phyloP scores from a whole-genome alignment of 257 asterid genomes.

The Mentha longifolia region DNA sequence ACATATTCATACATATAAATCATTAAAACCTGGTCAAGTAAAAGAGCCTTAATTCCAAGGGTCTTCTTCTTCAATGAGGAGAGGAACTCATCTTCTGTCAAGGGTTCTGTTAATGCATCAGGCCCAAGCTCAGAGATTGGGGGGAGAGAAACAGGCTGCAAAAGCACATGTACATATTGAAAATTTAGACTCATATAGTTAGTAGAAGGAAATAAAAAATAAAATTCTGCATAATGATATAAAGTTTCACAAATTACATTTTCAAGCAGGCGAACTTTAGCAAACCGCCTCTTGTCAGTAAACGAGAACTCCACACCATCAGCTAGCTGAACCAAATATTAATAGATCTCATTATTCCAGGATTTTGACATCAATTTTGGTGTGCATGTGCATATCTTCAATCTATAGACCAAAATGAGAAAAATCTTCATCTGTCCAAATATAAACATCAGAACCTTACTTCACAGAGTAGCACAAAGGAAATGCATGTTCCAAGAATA shows the following conservation, averaged over 20 bases:
- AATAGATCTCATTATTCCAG: constrained; percentile 22
- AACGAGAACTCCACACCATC: constrained; percentile 95
- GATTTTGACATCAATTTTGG: constrained; percentile 12
- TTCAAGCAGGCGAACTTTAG: constrained; percentile 87
- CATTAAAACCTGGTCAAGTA: constrained; percentile 90
- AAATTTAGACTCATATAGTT: constrained; percentile 27
- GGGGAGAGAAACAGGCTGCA: constrained; percentile 81
- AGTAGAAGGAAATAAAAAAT: no score
- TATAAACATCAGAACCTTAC: constrained; percentile 30
- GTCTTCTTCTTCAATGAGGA: constrained; percentile 67
- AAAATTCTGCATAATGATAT: constrained; percentile 21
- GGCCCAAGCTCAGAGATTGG: constrained; percentile 99
- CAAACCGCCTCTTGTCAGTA: constrained; percentile 98
- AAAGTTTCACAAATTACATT: constrained; percentile 57
- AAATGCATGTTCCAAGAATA: neutral
- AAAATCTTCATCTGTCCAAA: constrained; percentile 8
- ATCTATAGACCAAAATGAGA: constrained; percentile 1
- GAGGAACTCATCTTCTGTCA: constrained; percentile 65
- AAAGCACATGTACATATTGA: constrained; percentile 29
- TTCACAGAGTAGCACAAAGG: neutral
- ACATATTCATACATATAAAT: constrained; percentile 21
- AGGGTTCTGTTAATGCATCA: constrained; percentile 86
- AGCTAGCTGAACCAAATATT: constrained; percentile 61
- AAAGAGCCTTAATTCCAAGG: constrained; percentile 89
- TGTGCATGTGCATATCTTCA: neutral